Evolutionary conservation across 129 eudicot genomes (phyloP).

Genomic region (Flaveria trinervia): DNA sequence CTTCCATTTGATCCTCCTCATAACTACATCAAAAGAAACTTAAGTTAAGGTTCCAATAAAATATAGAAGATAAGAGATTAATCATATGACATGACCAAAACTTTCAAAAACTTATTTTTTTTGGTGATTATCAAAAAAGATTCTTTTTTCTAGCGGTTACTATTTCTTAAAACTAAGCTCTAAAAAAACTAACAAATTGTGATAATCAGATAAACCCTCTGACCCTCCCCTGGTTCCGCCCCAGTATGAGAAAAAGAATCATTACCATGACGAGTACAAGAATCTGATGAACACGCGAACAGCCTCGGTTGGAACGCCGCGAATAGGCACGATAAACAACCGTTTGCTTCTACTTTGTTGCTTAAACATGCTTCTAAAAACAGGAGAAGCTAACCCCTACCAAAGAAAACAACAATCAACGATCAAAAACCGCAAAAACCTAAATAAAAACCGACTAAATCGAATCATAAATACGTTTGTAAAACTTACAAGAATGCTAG

Average conservation of each 20-base stretch:
- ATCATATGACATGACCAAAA: no score
- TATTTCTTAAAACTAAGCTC: no score
- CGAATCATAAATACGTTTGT: background rate
- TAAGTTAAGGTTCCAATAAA: background rate
- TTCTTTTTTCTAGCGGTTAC: no score
- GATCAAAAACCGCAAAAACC: background rate
- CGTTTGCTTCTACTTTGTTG: conserved; percentile 38
- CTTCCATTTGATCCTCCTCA: conserved; percentile 67
- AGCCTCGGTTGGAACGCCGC: conserved; percentile 78
- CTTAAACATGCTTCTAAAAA: conserved; percentile 60
- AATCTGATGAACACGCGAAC: conserved; percentile 81
- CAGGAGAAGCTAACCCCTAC: conserved; percentile 90
- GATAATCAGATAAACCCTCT: no score
- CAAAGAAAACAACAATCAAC: background rate
- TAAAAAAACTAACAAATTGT: no score
- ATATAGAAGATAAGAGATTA: background rate
- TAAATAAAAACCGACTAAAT: background rate
- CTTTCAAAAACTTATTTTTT: no score
- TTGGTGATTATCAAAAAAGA: no score
- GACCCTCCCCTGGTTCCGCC: no score
- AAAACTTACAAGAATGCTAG: conserved; percentile 69
- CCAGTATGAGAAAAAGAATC: conserved; percentile 14
- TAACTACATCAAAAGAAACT: conserved; percentile 50
- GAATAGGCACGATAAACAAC: conserved; percentile 51
- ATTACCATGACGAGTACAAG: conserved; percentile 87